A percentile compares a stretch with the other conserved stretches of the same genome.
Evolutionary conservation across 2,329 filamentous ascomycete species (phyloP).

Genomic region (Fusarium sp.): DNA sequence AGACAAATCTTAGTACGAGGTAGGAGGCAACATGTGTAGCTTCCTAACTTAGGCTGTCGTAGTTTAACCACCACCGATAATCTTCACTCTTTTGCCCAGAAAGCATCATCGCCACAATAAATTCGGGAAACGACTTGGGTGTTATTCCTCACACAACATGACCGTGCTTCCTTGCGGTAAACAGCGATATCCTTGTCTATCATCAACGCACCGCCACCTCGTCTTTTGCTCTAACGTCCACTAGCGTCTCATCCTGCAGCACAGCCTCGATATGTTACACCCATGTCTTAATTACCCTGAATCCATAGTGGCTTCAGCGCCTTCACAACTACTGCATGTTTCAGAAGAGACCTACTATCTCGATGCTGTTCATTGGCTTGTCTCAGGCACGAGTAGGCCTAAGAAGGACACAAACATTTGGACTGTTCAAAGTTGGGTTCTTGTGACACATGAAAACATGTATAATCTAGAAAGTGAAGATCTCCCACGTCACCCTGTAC

Average conservation of each 20-base stretch:
- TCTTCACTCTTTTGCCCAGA: neutral
- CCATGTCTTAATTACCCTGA: constrained; percentile 35
- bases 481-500: constrained; percentile 12
- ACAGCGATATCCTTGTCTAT: constrained; percentile 14
- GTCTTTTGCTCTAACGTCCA: constrained; percentile 4
- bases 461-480: neutral
- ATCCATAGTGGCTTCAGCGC: neutral
- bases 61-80: too few species aligned
- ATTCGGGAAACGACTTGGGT: neutral
- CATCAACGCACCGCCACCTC: constrained; percentile 35
- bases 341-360: constrained; percentile 11
- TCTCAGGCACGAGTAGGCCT: neutral
- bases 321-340: constrained; percentile 18
- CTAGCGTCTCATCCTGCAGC: constrained; percentile 28
- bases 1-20: constrained; percentile 6
- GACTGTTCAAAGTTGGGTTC: neutral
- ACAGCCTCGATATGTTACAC: constrained; percentile 33
- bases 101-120: constrained; percentile 14
- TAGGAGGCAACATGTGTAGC: neutral
- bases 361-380: constrained; percentile 1
- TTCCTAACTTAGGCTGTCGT: too few species aligned
- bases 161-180: constrained; percentile 4
- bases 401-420: neutral
- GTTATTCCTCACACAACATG: constrained; percentile 1
- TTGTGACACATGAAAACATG: neutral